Percentiles rank a stretch among this genome's conserved stretches.
phyloP scores from a whole-genome alignment of 2,329 filamentous ascomycete genomes.

The Coniochaeta prunicola region DNA sequence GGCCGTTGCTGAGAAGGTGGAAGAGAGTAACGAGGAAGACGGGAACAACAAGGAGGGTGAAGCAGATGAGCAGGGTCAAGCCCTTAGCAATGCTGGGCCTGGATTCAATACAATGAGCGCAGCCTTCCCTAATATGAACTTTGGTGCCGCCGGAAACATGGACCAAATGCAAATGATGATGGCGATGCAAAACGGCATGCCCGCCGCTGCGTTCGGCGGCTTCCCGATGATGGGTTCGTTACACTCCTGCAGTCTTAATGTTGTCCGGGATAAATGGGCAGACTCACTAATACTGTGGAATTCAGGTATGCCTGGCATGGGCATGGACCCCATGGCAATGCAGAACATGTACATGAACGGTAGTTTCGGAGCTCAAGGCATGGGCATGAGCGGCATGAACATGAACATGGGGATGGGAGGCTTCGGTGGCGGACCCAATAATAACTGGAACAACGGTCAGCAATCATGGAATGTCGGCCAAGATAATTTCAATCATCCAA shows the following conservation, averaged over 20 bases:
- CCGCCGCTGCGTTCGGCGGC: constrained; percentile 43
- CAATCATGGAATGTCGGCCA: constrained; percentile 78
- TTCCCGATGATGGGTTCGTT: constrained; percentile 84
- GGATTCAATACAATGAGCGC: constrained; percentile 33
- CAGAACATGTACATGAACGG: constrained; percentile 74
- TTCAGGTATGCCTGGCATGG: constrained; percentile 71
- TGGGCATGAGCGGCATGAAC: constrained; percentile 67
- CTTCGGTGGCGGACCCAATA: constrained; percentile 63
- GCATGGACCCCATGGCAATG: constrained; percentile 75
- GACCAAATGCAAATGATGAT: constrained; percentile 78
- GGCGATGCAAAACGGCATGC: constrained; percentile 65
- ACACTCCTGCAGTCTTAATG: not conserved
- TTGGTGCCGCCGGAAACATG: constrained; percentile 54
- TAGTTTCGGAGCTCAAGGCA: constrained; percentile 64
- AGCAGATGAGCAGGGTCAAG: constrained; percentile 19
- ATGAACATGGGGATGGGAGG: constrained; percentile 71
- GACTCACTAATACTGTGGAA: constrained; percentile 19
- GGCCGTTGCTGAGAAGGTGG: constrained; percentile 16
- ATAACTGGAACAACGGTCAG: constrained; percentile 62
- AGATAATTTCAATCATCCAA: constrained; percentile 86
- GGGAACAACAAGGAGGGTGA: constrained; percentile 21
- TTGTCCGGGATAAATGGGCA: constrained; percentile 2
- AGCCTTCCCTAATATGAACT: constrained; percentile 53
- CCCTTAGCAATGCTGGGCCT: constrained; percentile 15
- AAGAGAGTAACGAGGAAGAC: constrained; percentile 18